Evolutionary conservation across 257 asterid genomes (phyloP).

Genomic region (Eustoma russellianum): DNA sequence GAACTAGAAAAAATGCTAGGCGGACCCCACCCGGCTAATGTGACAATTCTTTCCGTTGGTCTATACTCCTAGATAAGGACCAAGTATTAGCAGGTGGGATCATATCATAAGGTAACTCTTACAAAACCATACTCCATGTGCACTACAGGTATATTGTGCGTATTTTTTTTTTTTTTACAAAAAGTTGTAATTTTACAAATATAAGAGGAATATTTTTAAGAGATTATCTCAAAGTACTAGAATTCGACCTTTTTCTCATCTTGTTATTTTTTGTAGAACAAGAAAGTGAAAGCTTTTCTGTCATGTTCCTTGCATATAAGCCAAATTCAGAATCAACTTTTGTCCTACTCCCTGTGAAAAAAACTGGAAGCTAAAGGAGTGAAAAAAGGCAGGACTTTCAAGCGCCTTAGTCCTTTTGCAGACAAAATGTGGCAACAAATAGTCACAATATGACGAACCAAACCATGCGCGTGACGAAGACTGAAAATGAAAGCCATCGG

Average conservation of each 20-base stretch:
- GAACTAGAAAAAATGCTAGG: no score
- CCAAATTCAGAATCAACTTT: constrained; percentile 15
- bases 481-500: constrained; percentile 46
- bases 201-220: no score
- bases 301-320: constrained; percentile 13
- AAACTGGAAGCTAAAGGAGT: constrained; percentile 1
- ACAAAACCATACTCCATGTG: no score
- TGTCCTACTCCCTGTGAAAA: constrained; percentile 7
- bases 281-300: constrained; percentile 16
- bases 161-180: no score
- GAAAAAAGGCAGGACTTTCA: neutral
- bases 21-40: no score
- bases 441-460: constrained; percentile 37
- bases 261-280: constrained; percentile 2
- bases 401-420: constrained; percentile 4
- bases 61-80: no score
- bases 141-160: no score
- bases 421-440: constrained; percentile 16
- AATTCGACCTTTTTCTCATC: neutral
- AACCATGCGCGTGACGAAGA: constrained; percentile 45
- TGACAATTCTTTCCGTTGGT: no score
- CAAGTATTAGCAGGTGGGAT: no score
- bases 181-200: no score
- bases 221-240: neutral
- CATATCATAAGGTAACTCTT: no score